Base-by-base conservation (phyloP, 2,329 filamentous ascomycete species). In the Whalleya microplaca region DNA sequence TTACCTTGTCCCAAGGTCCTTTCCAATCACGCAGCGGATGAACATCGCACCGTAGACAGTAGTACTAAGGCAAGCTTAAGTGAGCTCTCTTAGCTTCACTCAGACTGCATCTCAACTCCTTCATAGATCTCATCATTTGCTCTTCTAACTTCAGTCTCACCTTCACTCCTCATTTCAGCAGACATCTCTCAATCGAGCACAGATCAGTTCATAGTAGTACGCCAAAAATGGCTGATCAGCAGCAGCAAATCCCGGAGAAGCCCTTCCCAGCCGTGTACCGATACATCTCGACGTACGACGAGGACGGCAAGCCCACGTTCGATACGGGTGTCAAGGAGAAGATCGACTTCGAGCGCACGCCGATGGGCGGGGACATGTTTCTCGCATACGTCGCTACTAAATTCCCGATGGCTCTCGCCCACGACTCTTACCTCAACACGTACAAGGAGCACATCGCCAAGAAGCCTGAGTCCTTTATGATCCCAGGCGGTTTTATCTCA, bases 281-380 rank as follows among this genome's bases (percentile, higher is more conserved):
- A 59, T 71, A 69, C 64, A 71, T 76, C 48, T 69, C 68, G 23
- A 68, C 66, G 18, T 72, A 76, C 62, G 65, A 72, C 60, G 14
- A 52, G 9, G 40, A 53, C 1, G 73, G 73, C 14, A 49, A 47
- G 45, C 29, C 55, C n/a, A 47, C 48, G 3, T 54, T 58, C 40
- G 40, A 45, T 12, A 53, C 47, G 18, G 51, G 42, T 12, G 23
- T 54, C 5, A 48, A 42, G 29, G 55, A 58, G 37, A 14, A 45
- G 16, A 42, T 50, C 23, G 51, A 43, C 20, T 46, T 54, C 20
- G 46, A 46, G 41, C 51, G 55, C 10, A 32, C 42, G 10, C 51
- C 47, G 2, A 18, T 58, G 37, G 51, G 55, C 47, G 51, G 46
- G 2, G 55, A 58, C 43, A 47, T 58, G 51, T 45, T 54, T 23